phyloP scores from a whole-genome alignment of 208 protist species.

The Endotrypanum monterogeii region DNA sequence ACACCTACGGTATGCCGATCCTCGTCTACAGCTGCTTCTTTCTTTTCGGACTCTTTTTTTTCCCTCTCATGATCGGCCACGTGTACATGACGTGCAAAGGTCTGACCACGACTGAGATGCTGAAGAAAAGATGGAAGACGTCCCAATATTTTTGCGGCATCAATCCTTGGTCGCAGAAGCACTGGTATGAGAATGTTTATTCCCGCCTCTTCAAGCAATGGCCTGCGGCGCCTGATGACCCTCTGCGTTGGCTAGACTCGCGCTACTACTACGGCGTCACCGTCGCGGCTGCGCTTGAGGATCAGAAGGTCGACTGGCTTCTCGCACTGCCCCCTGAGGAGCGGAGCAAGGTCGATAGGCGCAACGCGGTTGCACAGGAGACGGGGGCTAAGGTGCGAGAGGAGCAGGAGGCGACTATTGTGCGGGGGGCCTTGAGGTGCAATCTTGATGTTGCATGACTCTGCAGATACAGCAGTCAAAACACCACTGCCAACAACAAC shows the following conservation, averaged over 20 bases:
- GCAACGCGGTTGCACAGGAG: conserved; percentile 14
- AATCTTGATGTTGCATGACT: conserved; percentile 3
- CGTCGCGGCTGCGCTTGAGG: conserved; percentile 41
- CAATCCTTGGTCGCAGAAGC: conserved; percentile 50
- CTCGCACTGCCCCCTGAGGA: conserved; percentile 39
- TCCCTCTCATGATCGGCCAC: conserved; percentile 37
- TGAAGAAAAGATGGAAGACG: conserved; percentile 33
- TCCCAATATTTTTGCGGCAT: conserved; percentile 45
- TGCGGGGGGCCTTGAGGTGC: conserved; percentile 18
- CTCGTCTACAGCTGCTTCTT: conserved; percentile 43
- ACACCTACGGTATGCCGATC: conserved; percentile 36
- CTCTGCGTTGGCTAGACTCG: conserved; percentile 32
- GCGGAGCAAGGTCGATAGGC: conserved; percentile 28
- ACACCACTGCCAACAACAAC: neutral
- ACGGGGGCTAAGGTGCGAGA: conserved; percentile 17
- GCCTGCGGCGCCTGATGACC: conserved; percentile 9
- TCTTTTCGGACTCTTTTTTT: conserved; percentile 44
- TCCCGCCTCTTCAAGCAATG: conserved; percentile 27
- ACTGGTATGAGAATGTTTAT: conserved; percentile 29
- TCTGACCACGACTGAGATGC: conserved; percentile 46
- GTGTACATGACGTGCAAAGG: conserved; percentile 43
- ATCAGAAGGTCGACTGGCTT: conserved; percentile 43
- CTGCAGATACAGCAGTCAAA: neutral
- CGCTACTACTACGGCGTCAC: conserved; percentile 55
- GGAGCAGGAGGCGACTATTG: conserved; percentile 21